Evolutionary conservation across 768 basidiomycete species (phyloP).

Genomic region (Serendipita vermifera): DNA sequence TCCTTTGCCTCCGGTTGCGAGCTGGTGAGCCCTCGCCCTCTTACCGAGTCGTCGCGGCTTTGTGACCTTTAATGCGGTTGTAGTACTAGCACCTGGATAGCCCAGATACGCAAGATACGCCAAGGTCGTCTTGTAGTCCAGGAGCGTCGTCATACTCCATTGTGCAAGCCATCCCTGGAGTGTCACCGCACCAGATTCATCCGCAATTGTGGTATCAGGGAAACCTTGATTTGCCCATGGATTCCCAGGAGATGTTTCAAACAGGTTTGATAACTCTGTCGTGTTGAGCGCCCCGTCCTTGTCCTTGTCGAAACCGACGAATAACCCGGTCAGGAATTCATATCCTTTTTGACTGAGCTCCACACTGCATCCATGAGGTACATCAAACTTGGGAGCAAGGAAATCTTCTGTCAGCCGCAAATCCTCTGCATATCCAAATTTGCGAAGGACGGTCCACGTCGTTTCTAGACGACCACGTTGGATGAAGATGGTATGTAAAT

Average conservation of each 20-base stretch:
- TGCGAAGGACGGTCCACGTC: constrained; percentile 92
- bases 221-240: constrained; percentile 92
- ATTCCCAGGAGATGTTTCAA: constrained; percentile 90
- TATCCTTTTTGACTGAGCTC: constrained; percentile 91
- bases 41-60: constrained; percentile 51
- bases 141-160: constrained; percentile 97
- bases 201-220: constrained; percentile 77
- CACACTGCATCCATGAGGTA: constrained; percentile 85
- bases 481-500: constrained; percentile 92
- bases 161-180: constrained; percentile 96
- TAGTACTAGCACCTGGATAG: constrained; percentile 67
- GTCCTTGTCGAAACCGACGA: constrained; percentile 93
- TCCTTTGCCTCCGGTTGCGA: constrained; percentile 66
- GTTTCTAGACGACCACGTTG: constrained; percentile 91
- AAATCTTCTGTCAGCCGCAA: constrained; percentile 78
- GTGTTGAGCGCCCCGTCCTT: constrained; percentile 86
- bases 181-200: constrained; percentile 83
- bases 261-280: constrained; percentile 72
- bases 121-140: constrained; percentile 85
- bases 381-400: constrained; percentile 83
- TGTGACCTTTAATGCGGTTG: constrained; percentile 74
- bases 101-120: constrained; percentile 94
- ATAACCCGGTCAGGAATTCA: constrained; percentile 94
- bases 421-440: constrained; percentile 94
- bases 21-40: background rate